Conservation (phyloP, 1,139 yeast genomes). For the Hansenula anomala region DNA sequence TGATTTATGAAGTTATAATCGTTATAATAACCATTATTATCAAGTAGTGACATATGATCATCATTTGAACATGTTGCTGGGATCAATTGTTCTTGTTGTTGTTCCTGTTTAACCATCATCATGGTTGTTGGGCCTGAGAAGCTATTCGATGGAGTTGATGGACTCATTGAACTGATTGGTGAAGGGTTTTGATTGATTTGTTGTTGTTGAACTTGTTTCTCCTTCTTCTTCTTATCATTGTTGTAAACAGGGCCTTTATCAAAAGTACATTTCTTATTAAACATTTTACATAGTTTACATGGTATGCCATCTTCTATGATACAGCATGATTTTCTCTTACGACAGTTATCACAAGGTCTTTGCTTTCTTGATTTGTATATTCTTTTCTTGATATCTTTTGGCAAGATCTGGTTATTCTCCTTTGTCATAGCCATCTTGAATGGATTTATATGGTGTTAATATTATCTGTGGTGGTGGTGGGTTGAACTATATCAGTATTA, state of each 20-base stretch:
- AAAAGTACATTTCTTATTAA: conserved; percentile 3
- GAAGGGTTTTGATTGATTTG: too few species aligned
- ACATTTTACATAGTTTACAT: conserved; percentile 4
- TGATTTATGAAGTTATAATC: too few species aligned
- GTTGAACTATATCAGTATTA: neutral
- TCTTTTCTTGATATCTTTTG: conserved; percentile 4
- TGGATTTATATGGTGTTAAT: neutral
- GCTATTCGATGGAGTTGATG: neutral
- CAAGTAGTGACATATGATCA: too few species aligned
- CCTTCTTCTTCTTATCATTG: neutral
- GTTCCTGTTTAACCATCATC: neutral
- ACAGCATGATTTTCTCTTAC: conserved; percentile 5
- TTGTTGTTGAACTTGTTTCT: neutral
- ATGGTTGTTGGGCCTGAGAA: too few species aligned
- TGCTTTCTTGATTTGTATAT: conserved; percentile 5
- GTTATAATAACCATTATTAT: neutral
- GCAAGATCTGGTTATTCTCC: neutral
- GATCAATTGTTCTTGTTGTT: neutral
- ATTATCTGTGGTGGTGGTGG: neutral
- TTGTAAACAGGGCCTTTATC: conserved; percentile 3
- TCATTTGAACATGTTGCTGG: too few species aligned
- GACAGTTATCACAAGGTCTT: conserved; percentile 6
- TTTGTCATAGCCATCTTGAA: conserved; percentile 1
- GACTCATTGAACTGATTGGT: neutral
- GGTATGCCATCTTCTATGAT: conserved; percentile 3